These are phyloP conservation scores for Vitis cinerea DNA, from an alignment of 164 flowering plant genomes.

Conservation along the genomic window DNA sequence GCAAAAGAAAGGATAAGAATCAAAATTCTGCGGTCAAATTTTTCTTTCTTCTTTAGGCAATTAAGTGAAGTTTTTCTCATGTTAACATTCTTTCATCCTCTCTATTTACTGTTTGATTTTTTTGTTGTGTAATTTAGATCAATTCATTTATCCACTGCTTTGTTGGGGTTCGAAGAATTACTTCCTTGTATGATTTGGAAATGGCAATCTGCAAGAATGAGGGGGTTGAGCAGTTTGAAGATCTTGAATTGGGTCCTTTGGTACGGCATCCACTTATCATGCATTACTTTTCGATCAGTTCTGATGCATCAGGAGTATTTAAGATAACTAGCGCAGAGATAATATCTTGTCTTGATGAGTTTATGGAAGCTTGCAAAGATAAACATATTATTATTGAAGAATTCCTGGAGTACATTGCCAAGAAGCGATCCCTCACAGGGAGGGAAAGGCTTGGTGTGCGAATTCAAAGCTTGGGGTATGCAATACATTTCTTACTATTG, in stretches of 20 bases:
- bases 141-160: conserved; percentile 86
- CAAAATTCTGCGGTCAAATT: no score
- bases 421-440: conserved; percentile 33
- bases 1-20: no score
- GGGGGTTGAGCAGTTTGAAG: conserved; percentile 68
- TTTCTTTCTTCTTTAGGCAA: no score
- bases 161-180: conserved; percentile 63
- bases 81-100: neutral
- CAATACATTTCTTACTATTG: conserved; percentile 2
- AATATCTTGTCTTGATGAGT: conserved; percentile 44
- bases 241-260: conserved; percentile 81
- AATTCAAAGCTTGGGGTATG: conserved; percentile 80
- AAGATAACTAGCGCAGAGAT: conserved; percentile 65
- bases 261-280: conserved; percentile 68
- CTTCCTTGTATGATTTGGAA: conserved; percentile 75
- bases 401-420: conserved; percentile 64
- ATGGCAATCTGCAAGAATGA: conserved; percentile 73
- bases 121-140: conserved; percentile 37
- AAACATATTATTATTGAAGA: conserved; percentile 41
- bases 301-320: conserved; percentile 39
- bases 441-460: conserved; percentile 68
- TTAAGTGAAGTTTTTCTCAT: no score
- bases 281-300: conserved; percentile 62
- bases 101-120: neutral
- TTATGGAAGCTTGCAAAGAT: conserved; percentile 18